Evolutionary conservation across 2,329 filamentous ascomycete genomes (phyloP).

Genomic region (Fusarium graminum): DNA sequence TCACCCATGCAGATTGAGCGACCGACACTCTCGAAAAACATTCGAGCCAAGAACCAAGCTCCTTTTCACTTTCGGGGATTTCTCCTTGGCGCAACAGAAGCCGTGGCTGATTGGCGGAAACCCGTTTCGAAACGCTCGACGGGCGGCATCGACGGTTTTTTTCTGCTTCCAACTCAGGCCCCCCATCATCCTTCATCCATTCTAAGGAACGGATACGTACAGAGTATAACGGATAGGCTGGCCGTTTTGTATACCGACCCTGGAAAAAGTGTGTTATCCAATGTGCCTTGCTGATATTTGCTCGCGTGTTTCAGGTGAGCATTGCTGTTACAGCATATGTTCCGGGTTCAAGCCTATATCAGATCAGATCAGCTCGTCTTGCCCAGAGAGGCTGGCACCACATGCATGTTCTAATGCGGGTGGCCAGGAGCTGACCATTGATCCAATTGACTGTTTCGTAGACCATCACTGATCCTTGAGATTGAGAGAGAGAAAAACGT

Average conservation of each 20-base stretch:
- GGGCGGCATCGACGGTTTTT: conserved; percentile 31
- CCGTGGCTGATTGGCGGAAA: conserved; percentile 46
- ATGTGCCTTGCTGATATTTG: conserved; percentile 26
- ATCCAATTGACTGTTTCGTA: conserved; percentile 15
- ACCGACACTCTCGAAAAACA: conserved; percentile 39
- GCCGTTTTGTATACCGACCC: conserved; percentile 9
- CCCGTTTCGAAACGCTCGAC: conserved; percentile 48
- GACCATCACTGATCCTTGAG: conserved; percentile 10
- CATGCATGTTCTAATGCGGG: conserved; percentile 12
- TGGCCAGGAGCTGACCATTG: conserved; percentile 11
- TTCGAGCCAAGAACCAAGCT: conserved; percentile 34
- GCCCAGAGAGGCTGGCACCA: conserved; percentile 8
- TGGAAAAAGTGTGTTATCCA: conserved; percentile 1
- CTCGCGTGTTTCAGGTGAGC: conserved; percentile 39
- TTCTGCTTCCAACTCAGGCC: conserved; percentile 1
- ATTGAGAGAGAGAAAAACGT: conserved; percentile 24
- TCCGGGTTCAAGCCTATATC: conserved; percentile 13
- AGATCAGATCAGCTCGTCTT: conserved; percentile 26
- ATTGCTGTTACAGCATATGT: conserved; percentile 38
- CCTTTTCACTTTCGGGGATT: conserved; percentile 19
- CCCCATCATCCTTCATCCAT: background rate
- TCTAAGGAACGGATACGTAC: background rate
- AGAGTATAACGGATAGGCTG: background rate
- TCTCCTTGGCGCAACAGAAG: conserved; percentile 15
- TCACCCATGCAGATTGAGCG: conserved; percentile 18